Base-by-base conservation (phyloP, 176 grass and related monocot genomes). In the Phoenix roebelenii region DNA sequence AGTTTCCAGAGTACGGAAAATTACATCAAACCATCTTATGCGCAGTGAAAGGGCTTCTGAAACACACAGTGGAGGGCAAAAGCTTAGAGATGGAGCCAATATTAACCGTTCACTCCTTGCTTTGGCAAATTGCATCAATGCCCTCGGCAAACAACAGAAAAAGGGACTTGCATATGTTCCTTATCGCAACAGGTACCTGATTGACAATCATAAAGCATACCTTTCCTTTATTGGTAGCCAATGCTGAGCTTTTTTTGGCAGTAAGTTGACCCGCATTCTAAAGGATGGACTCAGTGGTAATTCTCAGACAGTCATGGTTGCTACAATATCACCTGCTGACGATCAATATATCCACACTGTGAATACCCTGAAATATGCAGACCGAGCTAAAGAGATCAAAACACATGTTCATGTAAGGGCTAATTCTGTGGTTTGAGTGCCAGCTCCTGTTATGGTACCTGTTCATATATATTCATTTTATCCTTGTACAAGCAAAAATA, bases 91-190 rank as follows among this genome's bases (percentile, higher is more conserved):
- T 61, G 93, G 93, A 65, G 93, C 93, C 4, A 98, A 98, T 66
- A 98, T 98, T 58, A 98, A 98, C 29, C 68, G 69, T 15, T 98
- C 93, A 64, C 84, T 98, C 64, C 87, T 98, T 71, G 93, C 87
- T 22, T 77, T 98, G 61, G 93, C 93, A 74, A 98, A 92, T 71
- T 98, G 93, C 67, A 98, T 98, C 61, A 98, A 98, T 80, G 87
- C 93, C 58, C 93, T 98, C 49, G 93, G 93, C 50, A 98, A 98
- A 77, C 87, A 92, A 65, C 89, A 98, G 25, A 98, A 98, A 75
- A 98, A 98, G 78, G 93, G 93, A 52, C 93, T 98, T 67, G 93
- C 93, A 50, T 98, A 98, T 77, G 93, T 98, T 66, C 93, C 93
- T 66, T 98, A 98, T 72, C 93, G 93, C 60, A 98, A 92, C 81